Conservation (phyloP, 495 filamentous ascomycete species). For the Massariosphaeria phaeospora region DNA sequence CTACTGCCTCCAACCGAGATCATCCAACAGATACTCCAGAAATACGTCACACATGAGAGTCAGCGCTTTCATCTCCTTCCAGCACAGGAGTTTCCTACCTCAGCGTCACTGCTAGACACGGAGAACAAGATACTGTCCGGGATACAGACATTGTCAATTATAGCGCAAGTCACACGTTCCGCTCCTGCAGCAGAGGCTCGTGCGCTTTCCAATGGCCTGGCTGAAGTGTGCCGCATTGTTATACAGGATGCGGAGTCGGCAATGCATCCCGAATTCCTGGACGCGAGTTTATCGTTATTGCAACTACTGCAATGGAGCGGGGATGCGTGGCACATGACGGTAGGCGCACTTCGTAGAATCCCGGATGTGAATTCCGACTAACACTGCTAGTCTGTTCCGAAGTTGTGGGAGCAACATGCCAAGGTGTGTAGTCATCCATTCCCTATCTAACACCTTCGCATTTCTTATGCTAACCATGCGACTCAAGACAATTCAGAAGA, state of each 20-base stretch:
- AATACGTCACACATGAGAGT: not conserved
- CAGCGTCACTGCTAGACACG: not conserved
- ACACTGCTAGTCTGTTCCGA: not conserved
- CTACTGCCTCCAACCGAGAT: not conserved
- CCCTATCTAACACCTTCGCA: too few relatives aligned
- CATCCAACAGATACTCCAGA: not conserved
- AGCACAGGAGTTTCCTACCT: not conserved
- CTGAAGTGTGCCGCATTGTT: not conserved
- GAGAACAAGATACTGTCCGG: not conserved
- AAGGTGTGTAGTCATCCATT: too few relatives aligned
- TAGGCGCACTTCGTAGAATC: not conserved
- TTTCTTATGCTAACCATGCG: too few relatives aligned
- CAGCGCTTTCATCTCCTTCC: not conserved
- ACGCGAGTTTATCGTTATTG: not conserved
- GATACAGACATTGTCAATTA: not conserved
- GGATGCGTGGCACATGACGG: conserved; percentile 21
- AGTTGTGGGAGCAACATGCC: not conserved
- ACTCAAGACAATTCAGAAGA: too few relatives aligned
- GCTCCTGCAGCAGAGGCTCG: not conserved
- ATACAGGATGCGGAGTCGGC: not conserved
- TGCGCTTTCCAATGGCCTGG: not conserved
- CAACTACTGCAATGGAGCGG: conserved; percentile 12
- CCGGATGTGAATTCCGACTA: not conserved
- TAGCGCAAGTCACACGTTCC: not conserved
- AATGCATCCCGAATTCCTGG: not conserved